Percentiles rank a stretch among this genome's conserved stretches.
These are phyloP conservation scores for Polyporus arcularius DNA, from an alignment of 768 basidiomycete genomes.

Conservation along the genomic window DNA sequence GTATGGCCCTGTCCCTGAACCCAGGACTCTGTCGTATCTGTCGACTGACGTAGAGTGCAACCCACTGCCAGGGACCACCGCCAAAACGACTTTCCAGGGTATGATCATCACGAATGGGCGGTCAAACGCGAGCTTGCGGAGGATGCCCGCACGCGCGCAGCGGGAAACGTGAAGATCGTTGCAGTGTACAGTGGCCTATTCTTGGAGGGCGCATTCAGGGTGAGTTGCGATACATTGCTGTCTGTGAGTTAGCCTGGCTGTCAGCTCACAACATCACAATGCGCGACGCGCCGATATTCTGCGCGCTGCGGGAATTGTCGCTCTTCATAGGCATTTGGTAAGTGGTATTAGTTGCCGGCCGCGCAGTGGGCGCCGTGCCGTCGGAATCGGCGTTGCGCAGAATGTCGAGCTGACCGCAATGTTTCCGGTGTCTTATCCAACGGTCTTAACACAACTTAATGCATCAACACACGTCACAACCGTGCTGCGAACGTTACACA, in stretches of 20 bases:
- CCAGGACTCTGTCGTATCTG: not conserved
- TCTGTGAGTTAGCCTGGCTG: not conserved
- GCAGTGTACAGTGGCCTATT: slow-evolving; percentile 22
- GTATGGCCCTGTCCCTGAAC: not conserved
- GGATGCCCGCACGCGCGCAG: slow-evolving; percentile 5
- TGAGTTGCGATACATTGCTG: not conserved
- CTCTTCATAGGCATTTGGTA: too few species aligned
- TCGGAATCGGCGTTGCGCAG: too few species aligned
- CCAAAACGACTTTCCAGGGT: slow-evolving; percentile 20
- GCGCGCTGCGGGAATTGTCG: too few species aligned
- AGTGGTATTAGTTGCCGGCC: too few species aligned
- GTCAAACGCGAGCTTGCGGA: slow-evolving; percentile 9
- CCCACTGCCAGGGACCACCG: slow-evolving; percentile 16
- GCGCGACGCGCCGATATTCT: too few species aligned
- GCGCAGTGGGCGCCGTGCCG: too few species aligned
- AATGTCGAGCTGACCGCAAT: too few species aligned
- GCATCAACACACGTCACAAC: too few species aligned
- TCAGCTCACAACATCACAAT: too few species aligned
- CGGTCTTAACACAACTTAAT: too few species aligned
- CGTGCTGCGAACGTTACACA: too few species aligned
- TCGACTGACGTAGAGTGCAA: not conserved
- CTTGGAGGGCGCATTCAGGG: slow-evolving; percentile 11
- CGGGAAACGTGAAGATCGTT: slow-evolving; percentile 16
- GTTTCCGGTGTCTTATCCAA: too few species aligned
- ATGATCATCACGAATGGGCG: slow-evolving; percentile 13